These are phyloP conservation scores for Phyllosticta capitalensis DNA, from an alignment of 2,329 filamentous ascomycete genomes.

Conservation along the genomic window DNA sequence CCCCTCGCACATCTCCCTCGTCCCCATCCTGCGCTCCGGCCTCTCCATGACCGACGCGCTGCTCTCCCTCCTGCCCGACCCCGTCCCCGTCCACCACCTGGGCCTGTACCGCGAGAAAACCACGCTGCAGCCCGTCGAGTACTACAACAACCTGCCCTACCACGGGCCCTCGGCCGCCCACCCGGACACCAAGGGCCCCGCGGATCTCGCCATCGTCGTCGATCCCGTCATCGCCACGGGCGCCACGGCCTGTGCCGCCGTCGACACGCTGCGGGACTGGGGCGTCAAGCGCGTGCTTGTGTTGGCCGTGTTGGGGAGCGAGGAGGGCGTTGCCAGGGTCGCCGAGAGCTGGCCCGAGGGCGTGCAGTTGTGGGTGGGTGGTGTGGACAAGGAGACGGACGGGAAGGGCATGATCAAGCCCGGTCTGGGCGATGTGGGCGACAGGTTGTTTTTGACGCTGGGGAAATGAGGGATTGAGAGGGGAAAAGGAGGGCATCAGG, in stretches of 20 bases:
- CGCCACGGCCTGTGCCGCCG: slow-evolving; percentile 79
- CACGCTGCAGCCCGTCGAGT: slow-evolving; percentile 83
- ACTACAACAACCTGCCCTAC: slow-evolving; percentile 94
- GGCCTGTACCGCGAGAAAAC: slow-evolving; percentile 87
- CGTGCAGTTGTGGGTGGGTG: slow-evolving; percentile 74
- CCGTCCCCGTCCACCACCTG: slow-evolving; percentile 83
- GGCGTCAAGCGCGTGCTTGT: slow-evolving; percentile 75
- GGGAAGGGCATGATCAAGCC: slow-evolving; percentile 83
- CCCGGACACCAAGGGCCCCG: slow-evolving; percentile 29
- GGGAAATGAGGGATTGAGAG: slow-evolving; percentile 53
- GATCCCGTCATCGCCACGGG: slow-evolving; percentile 94
- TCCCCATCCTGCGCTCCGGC: slow-evolving; percentile 88
- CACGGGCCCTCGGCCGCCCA: slow-evolving; percentile 42
- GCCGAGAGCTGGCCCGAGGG: slow-evolving; percentile 69
- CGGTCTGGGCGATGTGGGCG: slow-evolving; percentile 82
- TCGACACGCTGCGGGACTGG: slow-evolving; percentile 84
- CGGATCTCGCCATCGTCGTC: slow-evolving; percentile 68
- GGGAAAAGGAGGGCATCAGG: background rate
- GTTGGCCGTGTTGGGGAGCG: slow-evolving; percentile 63
- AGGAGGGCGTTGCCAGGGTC: slow-evolving; percentile 59
- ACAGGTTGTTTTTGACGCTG: slow-evolving; percentile 78
- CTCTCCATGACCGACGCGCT: slow-evolving; percentile 85
- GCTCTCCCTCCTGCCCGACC: slow-evolving; percentile 67
- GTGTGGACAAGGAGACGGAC: slow-evolving; percentile 64
- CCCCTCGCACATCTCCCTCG: slow-evolving; percentile 63